Evolutionary conservation across 139 green algal genomes (phyloP).

Genomic region (Raphidocelis subcapitata): DNA sequence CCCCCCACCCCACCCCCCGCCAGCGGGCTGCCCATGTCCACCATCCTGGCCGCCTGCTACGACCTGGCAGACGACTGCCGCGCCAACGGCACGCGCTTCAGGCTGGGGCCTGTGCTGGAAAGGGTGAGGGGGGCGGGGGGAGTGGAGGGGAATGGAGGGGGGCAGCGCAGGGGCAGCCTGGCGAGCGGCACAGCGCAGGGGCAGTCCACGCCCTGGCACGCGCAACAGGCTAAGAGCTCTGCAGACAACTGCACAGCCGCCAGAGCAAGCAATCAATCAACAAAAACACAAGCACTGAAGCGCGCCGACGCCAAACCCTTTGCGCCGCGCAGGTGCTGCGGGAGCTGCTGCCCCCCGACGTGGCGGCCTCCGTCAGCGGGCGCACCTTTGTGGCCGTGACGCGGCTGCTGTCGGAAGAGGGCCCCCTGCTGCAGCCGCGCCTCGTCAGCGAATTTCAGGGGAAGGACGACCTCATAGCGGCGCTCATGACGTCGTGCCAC

Average conservation of each 20-base stretch:
- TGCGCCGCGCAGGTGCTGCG: background rate
- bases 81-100: slow-evolving; percentile 20
- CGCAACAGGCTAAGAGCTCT: too few relatives aligned
- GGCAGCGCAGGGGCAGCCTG: too few relatives aligned
- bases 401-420: background rate
- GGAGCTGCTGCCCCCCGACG: slow-evolving; percentile 12
- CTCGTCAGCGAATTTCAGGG: slow-evolving; percentile 61
- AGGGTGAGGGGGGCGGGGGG: background rate
- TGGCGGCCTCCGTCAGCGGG: slow-evolving; percentile 8
- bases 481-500: slow-evolving; percentile 74
- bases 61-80: slow-evolving; percentile 31
- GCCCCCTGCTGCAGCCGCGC: slow-evolving; percentile 2
- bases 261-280: too few relatives aligned
- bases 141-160: too few relatives aligned
- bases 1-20: slow-evolving; percentile 29
- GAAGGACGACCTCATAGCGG: slow-evolving; percentile 69
- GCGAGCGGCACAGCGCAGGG: too few relatives aligned
- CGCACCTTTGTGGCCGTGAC: slow-evolving; percentile 15
- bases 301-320: too few relatives aligned
- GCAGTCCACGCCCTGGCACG: too few relatives aligned
- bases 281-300: too few relatives aligned
- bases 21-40: slow-evolving; percentile 38
- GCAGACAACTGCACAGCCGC: too few relatives aligned
- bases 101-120: slow-evolving; percentile 17
- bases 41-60: slow-evolving; percentile 32